Base-by-base conservation (phyloP, 495 filamentous ascomycete genomes). In the Tuber brumale region DNA sequence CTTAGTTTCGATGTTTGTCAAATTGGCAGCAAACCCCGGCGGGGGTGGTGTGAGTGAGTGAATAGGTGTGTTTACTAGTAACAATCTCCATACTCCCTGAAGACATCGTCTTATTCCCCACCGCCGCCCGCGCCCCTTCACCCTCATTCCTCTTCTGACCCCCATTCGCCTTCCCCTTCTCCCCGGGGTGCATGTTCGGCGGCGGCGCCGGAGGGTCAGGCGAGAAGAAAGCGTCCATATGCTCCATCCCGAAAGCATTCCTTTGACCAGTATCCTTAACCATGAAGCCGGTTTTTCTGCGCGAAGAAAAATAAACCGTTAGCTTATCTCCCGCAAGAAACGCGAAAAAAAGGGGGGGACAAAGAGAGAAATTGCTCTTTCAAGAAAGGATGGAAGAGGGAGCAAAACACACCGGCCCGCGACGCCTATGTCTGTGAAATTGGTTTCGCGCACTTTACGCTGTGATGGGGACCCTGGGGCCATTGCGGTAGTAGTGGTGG, bases 191-290 rank as follows among this genome's bases (percentile, higher is more conserved):
- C 84, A 85, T 76, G 85, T 85, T 44, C 82, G 80, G 77, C 84
- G 83, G 71, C 77, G 72, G 70, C 57, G 74, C 87, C 89, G 43
- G 95, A 94, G 57, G 57, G 18, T 66, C 57, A 18, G 95, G 97
- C 5, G 94, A 97, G 84, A 97, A 98, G 78, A 97, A 89, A 71
- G 88, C 88, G 39, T 93, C 91, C 73, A 97, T 87, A 46, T 90
- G 90, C 83, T 98, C 94, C 85, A 99, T 88, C 84, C 96, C 95
- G 87, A 97, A 86, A 82, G 94, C 95, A 85, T 98, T 94, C 85
- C 93, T 91, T 72, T 91, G 85, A 61, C 93, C 93, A 73, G 87
- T 89, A 84, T 97, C 93, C 82, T 89, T 88, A 42, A 99, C 84
- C 1, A 89, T 92, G 44, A 96, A 87, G 37, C 95, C 95, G 14